Evolutionary conservation across 768 basidiomycete genomes (phyloP), one percentile per base, ranked within the genome.

Genomic region (Heimioporus sp.): DNA sequence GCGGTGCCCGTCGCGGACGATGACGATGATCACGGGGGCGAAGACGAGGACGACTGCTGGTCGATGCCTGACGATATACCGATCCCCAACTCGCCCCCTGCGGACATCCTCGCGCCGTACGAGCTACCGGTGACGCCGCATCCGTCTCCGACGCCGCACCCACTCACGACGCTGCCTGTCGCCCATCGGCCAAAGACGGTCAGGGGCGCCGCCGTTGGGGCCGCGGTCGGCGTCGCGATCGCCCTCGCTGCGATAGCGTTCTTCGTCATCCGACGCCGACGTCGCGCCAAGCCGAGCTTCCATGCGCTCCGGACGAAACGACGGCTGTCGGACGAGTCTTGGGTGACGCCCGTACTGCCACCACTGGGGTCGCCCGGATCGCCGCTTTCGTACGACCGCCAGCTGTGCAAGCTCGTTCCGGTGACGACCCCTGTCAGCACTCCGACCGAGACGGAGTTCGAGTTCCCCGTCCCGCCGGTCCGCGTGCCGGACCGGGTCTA

Each of bases 281-380:
- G 52, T 21, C 51, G 54, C n/a, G 31, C 48, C 28, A 45, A 41
- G 44, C 31, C 48, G 10, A 38, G 37, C 24, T 28, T 28, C 16
- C 35, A 10, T 48, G 28, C 46, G 46, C 38, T 38, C 36, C 16
- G 35, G 35, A 35, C 16, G 35, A 13, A 59, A 43, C 24, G 24
- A 20, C 60, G 63, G n/a, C 60, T 65, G 19, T 64, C 63, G 1
- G 55, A 64, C 21, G 63, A 64, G 15, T 64, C 63, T 5, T 64
- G 63, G 63, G 63, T 64, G 47, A 59, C 63, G 0, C 63, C 60
- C 0, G 4, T 16, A 4, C 51, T 64, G 17, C 54, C 62, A 6
- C 9, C 20, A 1, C 43, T 48, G 8, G 40, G 16, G 3, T 54
- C 52, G 7, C 48, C 60, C 6, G 56, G 32, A 16, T 50, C 59